phyloP scores from a whole-genome alignment of 495 filamentous ascomycete species.

The Penicillium pancosmium region DNA sequence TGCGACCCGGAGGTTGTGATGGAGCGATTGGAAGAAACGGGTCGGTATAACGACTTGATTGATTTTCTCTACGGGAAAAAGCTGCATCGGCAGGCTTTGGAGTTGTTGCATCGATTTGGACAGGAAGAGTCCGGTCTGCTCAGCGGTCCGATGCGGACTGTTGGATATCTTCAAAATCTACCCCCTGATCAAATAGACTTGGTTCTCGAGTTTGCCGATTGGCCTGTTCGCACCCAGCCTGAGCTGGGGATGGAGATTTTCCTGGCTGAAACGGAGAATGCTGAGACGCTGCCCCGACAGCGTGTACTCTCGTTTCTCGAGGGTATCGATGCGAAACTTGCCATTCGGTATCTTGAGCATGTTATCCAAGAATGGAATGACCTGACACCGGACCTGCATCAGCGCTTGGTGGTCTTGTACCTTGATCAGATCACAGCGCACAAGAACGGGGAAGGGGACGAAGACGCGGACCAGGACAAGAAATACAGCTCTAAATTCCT shows the following conservation, averaged over 20 bases:
- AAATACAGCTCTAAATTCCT: slow-evolving; percentile 57
- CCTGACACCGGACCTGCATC: slow-evolving; percentile 81
- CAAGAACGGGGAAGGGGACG: slow-evolving; percentile 54
- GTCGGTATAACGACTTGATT: slow-evolving; percentile 89
- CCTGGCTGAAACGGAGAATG: slow-evolving; percentile 90
- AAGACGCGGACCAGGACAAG: slow-evolving; percentile 42
- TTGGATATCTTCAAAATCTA: slow-evolving; percentile 87
- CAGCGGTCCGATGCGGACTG: slow-evolving; percentile 75
- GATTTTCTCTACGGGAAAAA: slow-evolving; percentile 97
- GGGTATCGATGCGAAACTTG: slow-evolving; percentile 66
- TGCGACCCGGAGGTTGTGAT: slow-evolving; percentile 96
- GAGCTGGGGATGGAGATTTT: slow-evolving; percentile 94
- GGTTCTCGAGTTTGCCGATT: slow-evolving; percentile 87
- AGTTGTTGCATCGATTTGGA: slow-evolving; percentile 82
- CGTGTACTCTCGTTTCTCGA: slow-evolving; percentile 75
- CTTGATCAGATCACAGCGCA: slow-evolving; percentile 56
- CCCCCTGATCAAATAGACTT: slow-evolving; percentile 86
- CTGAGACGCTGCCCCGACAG: slow-evolving; percentile 81
- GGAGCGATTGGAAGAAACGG: slow-evolving; percentile 83
- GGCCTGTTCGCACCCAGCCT: slow-evolving; percentile 75
- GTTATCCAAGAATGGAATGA: slow-evolving; percentile 87
- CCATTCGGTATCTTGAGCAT: slow-evolving; percentile 87
- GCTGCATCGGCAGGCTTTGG: slow-evolving; percentile 84
- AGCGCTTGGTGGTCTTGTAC: slow-evolving; percentile 76
- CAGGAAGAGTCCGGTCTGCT: slow-evolving; percentile 58